Evolutionary conservation across 352 stramenopile genomes (phyloP), one percentile per base, ranked within the genome.

Genomic region (Peronospora farinosa): DNA sequence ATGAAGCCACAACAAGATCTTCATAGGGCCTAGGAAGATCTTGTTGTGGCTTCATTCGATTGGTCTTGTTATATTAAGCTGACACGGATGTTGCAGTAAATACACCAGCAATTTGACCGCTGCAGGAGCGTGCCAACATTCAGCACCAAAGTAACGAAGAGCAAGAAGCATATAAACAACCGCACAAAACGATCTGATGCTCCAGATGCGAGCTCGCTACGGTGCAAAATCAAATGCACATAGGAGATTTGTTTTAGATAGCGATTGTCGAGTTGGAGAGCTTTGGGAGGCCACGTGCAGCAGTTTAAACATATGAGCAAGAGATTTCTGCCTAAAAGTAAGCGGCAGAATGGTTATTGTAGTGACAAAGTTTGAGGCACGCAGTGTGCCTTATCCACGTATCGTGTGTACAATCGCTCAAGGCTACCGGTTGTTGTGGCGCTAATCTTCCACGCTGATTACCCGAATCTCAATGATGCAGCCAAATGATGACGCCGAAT

Each of bases 361-460:
- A 0, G 66, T 85, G 21, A 80, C 60, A 46, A 85, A 85, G 60
- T 81, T 77, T 52, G 71, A 71, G 4, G 25, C 73, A 3, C 65
- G 65, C 0, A 73, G 73, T 19, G 66, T 60, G 3, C 73, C 73
- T 16, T 71, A 84, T 42, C 23, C 54, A 32, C 67, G 76, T 17
- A 57, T 87, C n/a, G 52, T 87, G 17, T 85, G 71, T 48, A 58
- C 73, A 5, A 71, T 85, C 47, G n/a, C 61, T 32, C 57, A 67
- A 7, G 82, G 76, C 45, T 61, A 67, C 36, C 84, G 73, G 76
- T 30, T 87, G 40, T 84, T 71, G 50, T 87, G 76, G 76, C 62
- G 66, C 15, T 55, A 62, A n/a, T 55, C 65, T 15, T 41, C 61
- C n/a, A 51, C 51, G 3, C 55, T 54, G 16, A 19, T 37, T 12